These are phyloP conservation scores for Fusarium sp. DNA, from an alignment of 2,329 filamentous ascomycete species.

Conservation along the genomic window DNA sequence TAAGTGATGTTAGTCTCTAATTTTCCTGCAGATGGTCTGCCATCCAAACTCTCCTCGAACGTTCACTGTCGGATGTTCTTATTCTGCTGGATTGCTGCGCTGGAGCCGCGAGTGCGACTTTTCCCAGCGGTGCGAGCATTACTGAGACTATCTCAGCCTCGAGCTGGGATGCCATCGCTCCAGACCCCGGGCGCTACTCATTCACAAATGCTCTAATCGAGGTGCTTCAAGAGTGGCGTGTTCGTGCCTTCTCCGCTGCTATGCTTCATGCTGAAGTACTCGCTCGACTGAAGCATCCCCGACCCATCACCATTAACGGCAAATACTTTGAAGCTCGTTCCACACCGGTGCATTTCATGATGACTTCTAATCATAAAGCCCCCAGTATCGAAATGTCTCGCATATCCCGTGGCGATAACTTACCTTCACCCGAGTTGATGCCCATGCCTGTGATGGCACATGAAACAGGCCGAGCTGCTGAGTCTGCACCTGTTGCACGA, in stretches of 20 bases:
- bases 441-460: constrained; percentile 31
- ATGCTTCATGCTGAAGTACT: constrained; percentile 71
- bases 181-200: constrained; percentile 68
- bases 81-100: constrained; percentile 71
- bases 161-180: constrained; percentile 70
- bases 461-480: constrained; percentile 45
- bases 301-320: constrained; percentile 67
- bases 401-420: constrained; percentile 42
- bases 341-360: constrained; percentile 72
- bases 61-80: constrained; percentile 67
- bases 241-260: constrained; percentile 66
- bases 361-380: constrained; percentile 69
- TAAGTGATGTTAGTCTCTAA: constrained; percentile 10
- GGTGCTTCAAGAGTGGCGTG: constrained; percentile 67
- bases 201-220: constrained; percentile 70
- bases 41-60: constrained; percentile 68
- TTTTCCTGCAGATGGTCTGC: constrained; percentile 62
- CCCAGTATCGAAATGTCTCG: constrained; percentile 67
- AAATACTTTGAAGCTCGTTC: constrained; percentile 68
- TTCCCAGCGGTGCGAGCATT: constrained; percentile 67
- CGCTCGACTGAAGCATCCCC: constrained; percentile 69
- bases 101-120: constrained; percentile 69
- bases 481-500: constrained; percentile 36
- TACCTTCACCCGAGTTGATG: constrained; percentile 39
- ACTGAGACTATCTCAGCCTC: constrained; percentile 72